Percentiles rank a stretch among this genome's conserved stretches.
phyloP scores from a whole-genome alignment of 2,329 filamentous ascomycete genomes.

The Hymenoscyphus fructigenus region DNA sequence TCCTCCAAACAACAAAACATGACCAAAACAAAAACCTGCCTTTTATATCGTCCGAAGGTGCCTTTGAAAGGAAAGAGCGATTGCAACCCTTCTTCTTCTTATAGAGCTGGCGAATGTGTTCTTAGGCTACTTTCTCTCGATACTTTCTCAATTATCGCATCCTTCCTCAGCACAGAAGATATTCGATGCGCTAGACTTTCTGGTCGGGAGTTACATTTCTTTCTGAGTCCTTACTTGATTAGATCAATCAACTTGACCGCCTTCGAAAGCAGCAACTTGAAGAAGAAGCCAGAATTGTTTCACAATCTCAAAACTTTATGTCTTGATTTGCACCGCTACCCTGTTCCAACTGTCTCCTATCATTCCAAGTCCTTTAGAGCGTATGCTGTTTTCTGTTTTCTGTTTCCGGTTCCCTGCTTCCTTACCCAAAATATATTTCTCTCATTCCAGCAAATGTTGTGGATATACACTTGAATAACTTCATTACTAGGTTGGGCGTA shows the following conservation, averaged over 20 bases:
- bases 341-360: background rate
- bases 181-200: constrained; percentile 16
- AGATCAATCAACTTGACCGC: constrained; percentile 6
- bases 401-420: background rate
- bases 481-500: too few relatives aligned
- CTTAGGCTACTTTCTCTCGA: background rate
- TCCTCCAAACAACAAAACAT: too few relatives aligned
- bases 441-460: background rate
- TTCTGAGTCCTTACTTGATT: constrained; percentile 17
- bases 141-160: constrained; percentile 13
- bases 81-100: background rate
- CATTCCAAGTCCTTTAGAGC: background rate
- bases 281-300: background rate
- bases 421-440: background rate
- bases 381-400: background rate
- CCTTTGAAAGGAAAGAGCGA: background rate
- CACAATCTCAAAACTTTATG: constrained; percentile 6
- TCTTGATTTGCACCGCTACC: constrained; percentile 1
- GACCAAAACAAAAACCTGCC: background rate
- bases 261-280: constrained; percentile 4
- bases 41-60: background rate
- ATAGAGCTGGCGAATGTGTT: background rate
- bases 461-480: background rate
- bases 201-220: constrained; percentile 14
- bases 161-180: constrained; percentile 3